Evolutionary conservation across 139 green algal genomes (phyloP), one percentile per base, ranked within the genome.

Genomic region (Micractinium sp.): DNA sequence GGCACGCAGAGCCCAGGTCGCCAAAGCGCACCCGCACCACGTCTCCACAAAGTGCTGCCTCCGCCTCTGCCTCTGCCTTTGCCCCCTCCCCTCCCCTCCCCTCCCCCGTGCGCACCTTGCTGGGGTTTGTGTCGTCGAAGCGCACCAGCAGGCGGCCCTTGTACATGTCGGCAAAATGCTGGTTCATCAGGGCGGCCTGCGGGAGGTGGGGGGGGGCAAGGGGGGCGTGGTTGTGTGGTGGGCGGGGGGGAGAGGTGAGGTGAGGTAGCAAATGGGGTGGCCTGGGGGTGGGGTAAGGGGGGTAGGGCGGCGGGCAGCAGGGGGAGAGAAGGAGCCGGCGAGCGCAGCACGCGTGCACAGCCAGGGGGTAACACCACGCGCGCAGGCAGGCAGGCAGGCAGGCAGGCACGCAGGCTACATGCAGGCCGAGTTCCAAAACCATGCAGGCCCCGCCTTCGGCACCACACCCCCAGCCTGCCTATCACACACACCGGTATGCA

Each of bases 121-220:
- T 94, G 22, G 98, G 98, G 91, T 99, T 99, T 87, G 98, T 99
- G 95, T 99, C 98, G 93, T 99, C 98, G 87, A 99, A 99, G 33
- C 98, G 94, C 67, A 99, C 91, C 75, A 98, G 91, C 67, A 99
- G 89, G 80, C 89, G 92, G 67, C 96, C 96, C 25, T 97, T 94
- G 94, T 99, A 99, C 76, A 96, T 95, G 60, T 97, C 80, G 0
- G 82, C 86, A 86, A 90, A 85, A 38, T 90, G 78, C 86, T 90
- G 86, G 86, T 90, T 90, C 53, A 90, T 78, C 86, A 99, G 90
- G 9, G 96, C 94, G 14, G 94, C 94, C 90, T 77, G 79, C 14
- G 23, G 33, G 25, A 12, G 63, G 63, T 71, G 63, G 63, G 63
- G 14, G 60, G 60, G 16, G 60, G 60, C 16, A 16, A 56, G 47